Percentiles rank a stretch among this genome's conserved stretches.
phyloP scores from a whole-genome alignment of 2,329 filamentous ascomycete genomes.

The Reticulascus tulasneorum region DNA sequence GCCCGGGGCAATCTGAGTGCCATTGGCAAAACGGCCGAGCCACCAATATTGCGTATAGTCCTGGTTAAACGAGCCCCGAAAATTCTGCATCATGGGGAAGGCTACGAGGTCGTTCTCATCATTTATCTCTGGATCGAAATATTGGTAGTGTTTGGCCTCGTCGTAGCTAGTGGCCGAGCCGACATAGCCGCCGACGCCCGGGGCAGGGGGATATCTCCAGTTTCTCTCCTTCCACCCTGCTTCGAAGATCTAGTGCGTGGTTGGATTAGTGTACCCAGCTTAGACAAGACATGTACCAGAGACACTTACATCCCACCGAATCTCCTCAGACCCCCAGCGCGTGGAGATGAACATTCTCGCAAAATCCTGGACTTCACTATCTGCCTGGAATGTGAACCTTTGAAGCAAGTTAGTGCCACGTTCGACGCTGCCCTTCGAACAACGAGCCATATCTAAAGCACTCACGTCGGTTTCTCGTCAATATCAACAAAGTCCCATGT shows the following conservation, averaged over 20 bases:
- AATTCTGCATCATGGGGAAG: too few species aligned
- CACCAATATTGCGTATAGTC: conserved; percentile 10
- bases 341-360: conserved; percentile 15
- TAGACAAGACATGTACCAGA: too few species aligned
- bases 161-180: conserved; percentile 31
- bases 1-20: conserved; percentile 5
- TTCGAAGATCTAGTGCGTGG: too few species aligned
- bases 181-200: conserved; percentile 34
- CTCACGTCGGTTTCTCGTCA: conserved; percentile 12
- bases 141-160: neutral
- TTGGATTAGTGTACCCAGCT: too few species aligned
- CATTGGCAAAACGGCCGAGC: conserved; percentile 9
- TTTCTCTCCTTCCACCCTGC: conserved; percentile 30
- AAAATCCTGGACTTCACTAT: conserved; percentile 9
- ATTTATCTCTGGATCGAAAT: conserved; percentile 7
- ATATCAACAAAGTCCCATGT: conserved; percentile 1
- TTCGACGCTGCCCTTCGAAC: too few species aligned
- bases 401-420: too few species aligned
- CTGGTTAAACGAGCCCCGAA: too few species aligned
- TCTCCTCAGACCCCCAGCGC: conserved; percentile 20
- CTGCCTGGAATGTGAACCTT: conserved; percentile 22
- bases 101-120: conserved; percentile 7
- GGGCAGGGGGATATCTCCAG: conserved; percentile 37
- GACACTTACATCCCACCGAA: conserved; percentile 26
- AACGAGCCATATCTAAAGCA: neutral